Evolutionary conservation across 1,284 basidiomycete genomes (phyloP), one percentile per base, ranked within the genome.

Genomic region (Dichomitus squalens): DNA sequence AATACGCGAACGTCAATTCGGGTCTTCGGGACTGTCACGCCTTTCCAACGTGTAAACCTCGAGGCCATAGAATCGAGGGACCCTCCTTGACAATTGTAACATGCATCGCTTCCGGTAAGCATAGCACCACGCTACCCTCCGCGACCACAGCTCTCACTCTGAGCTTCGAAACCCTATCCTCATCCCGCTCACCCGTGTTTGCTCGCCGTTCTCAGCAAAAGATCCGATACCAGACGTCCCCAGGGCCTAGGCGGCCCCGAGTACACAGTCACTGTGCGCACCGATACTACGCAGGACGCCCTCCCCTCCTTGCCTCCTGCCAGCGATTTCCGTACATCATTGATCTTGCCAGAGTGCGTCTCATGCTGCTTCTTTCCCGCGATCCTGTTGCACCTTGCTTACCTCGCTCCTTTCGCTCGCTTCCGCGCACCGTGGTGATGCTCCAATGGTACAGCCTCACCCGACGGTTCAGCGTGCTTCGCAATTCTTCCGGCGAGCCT

Each of bases 21-120:
- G 61, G 46, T 50, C 44, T 54, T 54, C 59, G 66, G 72, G 31
- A 47, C 53, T 51, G 60, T 63, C 65, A 65, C 65, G 63, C 60
- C 60, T 58, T 29, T 47, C 61, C 70, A 87, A 84, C 87, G 86
- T 88, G 86, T 82, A 78, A 73, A 75, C 81, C 83, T 78, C 82
- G 81, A 87, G 84, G 81, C 67, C 53, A 52, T 55, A 57, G 59
- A 61, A 61, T 59, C 54, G 60, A 66, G 66, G 65, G 63, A 64
- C 51, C 57, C 44, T 44, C 48, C 33, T 51, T 40, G 63, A 63
- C 61, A 64, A 70, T 66, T 68, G 69, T 31, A 11, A 69, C 71
- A 91, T 92, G 90, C 77, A 89, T 79, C 87, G 87, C 68, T 89
- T 92, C 75, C 88, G 90, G 90, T 90, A 80, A 77, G 89, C 74